Evolutionary conservation across 345 rosid species (phyloP).

Genomic region (Litchi chinensis): DNA sequence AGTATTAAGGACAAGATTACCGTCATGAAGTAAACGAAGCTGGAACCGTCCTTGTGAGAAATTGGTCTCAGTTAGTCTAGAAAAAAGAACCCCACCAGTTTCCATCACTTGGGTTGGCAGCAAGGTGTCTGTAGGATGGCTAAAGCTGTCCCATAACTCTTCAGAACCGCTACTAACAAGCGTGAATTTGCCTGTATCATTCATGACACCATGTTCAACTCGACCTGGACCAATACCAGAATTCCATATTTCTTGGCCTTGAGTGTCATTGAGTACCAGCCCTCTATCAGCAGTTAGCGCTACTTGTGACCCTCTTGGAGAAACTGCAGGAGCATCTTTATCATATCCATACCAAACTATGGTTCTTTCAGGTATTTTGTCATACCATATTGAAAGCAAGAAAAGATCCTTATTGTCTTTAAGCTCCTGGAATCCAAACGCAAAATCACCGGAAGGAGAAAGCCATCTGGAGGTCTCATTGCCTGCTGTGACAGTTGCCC

Average conservation of each 20-base stretch:
- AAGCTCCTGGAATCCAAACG: constrained; percentile 31
- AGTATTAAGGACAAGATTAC: constrained; percentile 16
- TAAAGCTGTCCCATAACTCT: constrained; percentile 35
- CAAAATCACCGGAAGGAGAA: constrained; percentile 37
- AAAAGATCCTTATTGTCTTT: constrained; percentile 7
- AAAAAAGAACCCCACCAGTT: constrained; percentile 11
- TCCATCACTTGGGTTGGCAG: constrained; percentile 26
- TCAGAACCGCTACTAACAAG: constrained; percentile 10
- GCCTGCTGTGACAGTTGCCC: constrained; percentile 8
- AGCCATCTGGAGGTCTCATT: constrained; percentile 15
- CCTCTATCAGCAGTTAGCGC: constrained; percentile 28
- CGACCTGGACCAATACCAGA: background rate
- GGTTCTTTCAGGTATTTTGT: constrained; percentile 26
- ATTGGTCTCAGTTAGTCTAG: constrained; percentile 18
- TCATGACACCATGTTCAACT: constrained; percentile 26
- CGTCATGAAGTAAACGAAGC: background rate
- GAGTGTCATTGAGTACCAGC: constrained; percentile 18
- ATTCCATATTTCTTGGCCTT: constrained; percentile 25
- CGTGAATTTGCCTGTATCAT: constrained; percentile 29
- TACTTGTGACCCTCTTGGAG: constrained; percentile 24
- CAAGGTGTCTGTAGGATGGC: constrained; percentile 36
- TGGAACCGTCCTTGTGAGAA: constrained; percentile 31
- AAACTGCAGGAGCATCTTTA: background rate
- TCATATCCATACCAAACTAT: constrained; percentile 23
- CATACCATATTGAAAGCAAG: constrained; percentile 37